These are phyloP conservation scores for Viola odorata DNA, from an alignment of 345 rosid species.

Conservation along the genomic window DNA sequence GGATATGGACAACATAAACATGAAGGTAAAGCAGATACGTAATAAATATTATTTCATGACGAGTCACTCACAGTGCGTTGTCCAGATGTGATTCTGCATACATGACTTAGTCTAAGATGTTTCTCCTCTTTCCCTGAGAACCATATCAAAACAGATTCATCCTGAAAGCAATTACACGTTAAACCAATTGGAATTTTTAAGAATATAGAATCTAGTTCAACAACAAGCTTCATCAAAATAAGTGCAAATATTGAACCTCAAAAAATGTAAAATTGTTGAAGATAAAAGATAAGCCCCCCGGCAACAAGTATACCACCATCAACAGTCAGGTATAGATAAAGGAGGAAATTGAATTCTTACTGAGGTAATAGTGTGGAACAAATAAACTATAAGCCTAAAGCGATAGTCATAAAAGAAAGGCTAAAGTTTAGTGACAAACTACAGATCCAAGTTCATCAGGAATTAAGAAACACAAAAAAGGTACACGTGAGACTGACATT, in stretches of 20 bases:
- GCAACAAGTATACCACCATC: neutral
- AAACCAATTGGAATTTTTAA: constrained; percentile 6
- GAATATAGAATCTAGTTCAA: constrained; percentile 1
- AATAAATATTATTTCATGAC: neutral
- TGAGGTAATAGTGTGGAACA: neutral
- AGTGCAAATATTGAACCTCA: no score
- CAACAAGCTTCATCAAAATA: neutral
- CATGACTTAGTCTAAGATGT: constrained; percentile 79
- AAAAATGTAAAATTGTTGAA: neutral
- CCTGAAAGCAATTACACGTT: constrained; percentile 51
- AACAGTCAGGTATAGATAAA: neutral
- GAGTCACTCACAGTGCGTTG: constrained; percentile 90
- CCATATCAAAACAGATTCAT: constrained; percentile 95
- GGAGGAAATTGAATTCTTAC: neutral
- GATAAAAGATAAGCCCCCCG: neutral
- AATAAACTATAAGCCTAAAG: neutral
- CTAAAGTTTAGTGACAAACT: neutral
- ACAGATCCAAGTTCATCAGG: neutral
- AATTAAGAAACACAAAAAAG: neutral
- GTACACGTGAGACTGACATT: neutral
- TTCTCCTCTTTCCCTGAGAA: constrained; percentile 91
- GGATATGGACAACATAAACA: neutral
- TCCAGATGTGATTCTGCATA: constrained; percentile 85
- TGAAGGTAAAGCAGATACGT: neutral
- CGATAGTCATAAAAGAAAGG: neutral